Percentiles rank a stretch among this genome's conserved stretches.
Conservation (phyloP, 768 basidiomycete genomes). For the Suillus sp. region DNA sequence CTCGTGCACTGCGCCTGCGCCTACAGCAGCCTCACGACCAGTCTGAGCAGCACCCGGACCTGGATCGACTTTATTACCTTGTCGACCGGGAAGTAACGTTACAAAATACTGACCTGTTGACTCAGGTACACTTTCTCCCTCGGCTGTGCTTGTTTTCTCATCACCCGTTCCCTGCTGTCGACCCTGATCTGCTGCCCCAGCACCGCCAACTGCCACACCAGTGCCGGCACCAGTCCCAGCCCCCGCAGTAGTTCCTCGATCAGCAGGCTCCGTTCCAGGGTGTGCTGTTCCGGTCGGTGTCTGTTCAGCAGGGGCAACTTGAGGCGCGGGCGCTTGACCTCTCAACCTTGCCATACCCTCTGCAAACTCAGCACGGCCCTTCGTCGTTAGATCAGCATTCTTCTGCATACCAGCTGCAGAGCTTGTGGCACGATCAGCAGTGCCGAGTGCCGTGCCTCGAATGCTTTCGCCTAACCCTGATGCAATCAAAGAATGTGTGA, state of each 20-base stretch:
- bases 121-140: not conserved
- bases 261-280: not conserved
- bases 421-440: slow-evolving; percentile 38
- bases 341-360: slow-evolving; percentile 39
- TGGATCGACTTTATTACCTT: not conserved
- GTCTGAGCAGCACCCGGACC: not conserved
- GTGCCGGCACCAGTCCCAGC: not conserved
- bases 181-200: not conserved
- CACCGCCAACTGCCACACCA: not conserved
- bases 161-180: not conserved
- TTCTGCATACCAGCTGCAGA: slow-evolving; percentile 27
- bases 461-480: slow-evolving; percentile 47
- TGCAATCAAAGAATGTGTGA: not conserved
- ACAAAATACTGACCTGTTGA: not conserved
- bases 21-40: not conserved
- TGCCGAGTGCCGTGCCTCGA: slow-evolving; percentile 44
- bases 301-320: not conserved
- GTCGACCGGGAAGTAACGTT: no score
- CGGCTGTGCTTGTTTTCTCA: not conserved
- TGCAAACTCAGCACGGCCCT: slow-evolving; percentile 44
- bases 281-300: not conserved
- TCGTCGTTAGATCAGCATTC: slow-evolving; percentile 38
- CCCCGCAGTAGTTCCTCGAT: not conserved
- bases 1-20: not conserved
- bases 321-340: slow-evolving; percentile 11